These are phyloP conservation scores for Tephrocybe sp. DNA, from an alignment of 768 basidiomycete species.

Conservation along the genomic window DNA sequence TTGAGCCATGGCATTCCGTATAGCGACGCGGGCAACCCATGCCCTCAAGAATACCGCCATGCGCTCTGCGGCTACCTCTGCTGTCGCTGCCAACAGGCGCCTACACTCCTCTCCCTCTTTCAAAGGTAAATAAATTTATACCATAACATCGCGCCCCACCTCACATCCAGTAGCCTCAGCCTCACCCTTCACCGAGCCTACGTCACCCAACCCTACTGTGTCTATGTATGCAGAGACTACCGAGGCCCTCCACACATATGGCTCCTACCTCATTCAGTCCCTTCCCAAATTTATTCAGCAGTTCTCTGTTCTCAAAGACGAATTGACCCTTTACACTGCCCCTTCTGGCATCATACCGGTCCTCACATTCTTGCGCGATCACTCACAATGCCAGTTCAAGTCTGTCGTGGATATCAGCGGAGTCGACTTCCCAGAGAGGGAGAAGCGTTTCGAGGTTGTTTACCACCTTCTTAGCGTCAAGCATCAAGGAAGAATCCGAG, in stretches of 20 bases:
- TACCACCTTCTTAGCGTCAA: slow-evolving; percentile 88
- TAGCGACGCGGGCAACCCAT: slow-evolving; percentile 43
- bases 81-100: slow-evolving; percentile 30
- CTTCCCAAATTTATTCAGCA: slow-evolving; percentile 98
- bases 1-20: slow-evolving; percentile 43
- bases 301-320: slow-evolving; percentile 96
- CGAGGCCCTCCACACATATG: slow-evolving; percentile 84
- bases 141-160: background rate
- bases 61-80: slow-evolving; percentile 29
- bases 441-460: slow-evolving; percentile 94
- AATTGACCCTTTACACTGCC: slow-evolving; percentile 84
- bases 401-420: slow-evolving; percentile 90
- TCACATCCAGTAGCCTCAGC: slow-evolving; percentile 46
- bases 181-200: slow-evolving; percentile 86
- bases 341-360: slow-evolving; percentile 83
- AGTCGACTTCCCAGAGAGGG: slow-evolving; percentile 91
- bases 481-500: slow-evolving; percentile 83
- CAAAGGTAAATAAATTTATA: slow-evolving; percentile 41
- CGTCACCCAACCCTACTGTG: slow-evolving; percentile 83
- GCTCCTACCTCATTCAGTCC: slow-evolving; percentile 89
- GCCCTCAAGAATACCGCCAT: slow-evolving; percentile 40
- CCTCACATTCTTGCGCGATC: slow-evolving; percentile 91
- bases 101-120: slow-evolving; percentile 48
- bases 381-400: slow-evolving; percentile 95
- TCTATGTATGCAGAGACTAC: slow-evolving; percentile 71